Evolutionary conservation across 768 basidiomycete species (phyloP).

Genomic region (Kockovaella imperatae): DNA sequence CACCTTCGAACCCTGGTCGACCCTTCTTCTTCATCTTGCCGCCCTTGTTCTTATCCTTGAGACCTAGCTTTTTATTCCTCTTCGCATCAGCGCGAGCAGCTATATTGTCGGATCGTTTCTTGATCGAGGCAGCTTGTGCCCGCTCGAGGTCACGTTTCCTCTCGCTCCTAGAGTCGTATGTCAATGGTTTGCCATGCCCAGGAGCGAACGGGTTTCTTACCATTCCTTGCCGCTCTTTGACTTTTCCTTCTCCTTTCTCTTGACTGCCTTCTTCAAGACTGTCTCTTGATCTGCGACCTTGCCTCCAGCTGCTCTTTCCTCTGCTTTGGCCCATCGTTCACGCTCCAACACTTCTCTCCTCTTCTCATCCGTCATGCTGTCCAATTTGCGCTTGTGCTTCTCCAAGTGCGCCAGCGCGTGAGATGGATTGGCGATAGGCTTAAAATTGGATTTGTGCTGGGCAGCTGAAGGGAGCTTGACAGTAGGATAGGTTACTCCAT

Average conservation of each 20-base stretch:
- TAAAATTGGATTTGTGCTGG: constrained; percentile 55
- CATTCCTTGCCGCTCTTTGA: constrained; percentile 73
- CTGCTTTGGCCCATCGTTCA: constrained; percentile 84
- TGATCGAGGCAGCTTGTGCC: constrained; percentile 74
- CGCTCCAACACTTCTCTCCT: constrained; percentile 69
- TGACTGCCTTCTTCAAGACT: constrained; percentile 82
- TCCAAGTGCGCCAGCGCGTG: constrained; percentile 77
- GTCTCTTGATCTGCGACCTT: constrained; percentile 83
- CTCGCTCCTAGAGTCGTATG: constrained; percentile 57
- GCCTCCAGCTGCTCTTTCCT: constrained; percentile 75
- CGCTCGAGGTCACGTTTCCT: constrained; percentile 69
- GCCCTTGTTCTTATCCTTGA: constrained; percentile 17
- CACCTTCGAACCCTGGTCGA: constrained; percentile 9
- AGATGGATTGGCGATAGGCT: constrained; percentile 64
- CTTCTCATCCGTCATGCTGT: constrained; percentile 70
- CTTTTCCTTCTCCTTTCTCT: constrained; percentile 87
- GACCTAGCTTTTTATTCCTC: constrained; percentile 55
- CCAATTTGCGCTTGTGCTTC: constrained; percentile 68
- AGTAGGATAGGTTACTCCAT: constrained; percentile 66
- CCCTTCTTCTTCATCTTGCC: constrained; percentile 4
- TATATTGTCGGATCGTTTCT: constrained; percentile 86
- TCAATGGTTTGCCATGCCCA: not conserved
- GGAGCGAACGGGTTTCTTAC: constrained; percentile 49
- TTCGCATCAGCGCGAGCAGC: constrained; percentile 71
- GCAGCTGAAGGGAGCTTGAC: constrained; percentile 49